Percentiles rank a stretch among this genome's conserved stretches.
Conservation (phyloP, 1,284 basidiomycete species). For the Microbotryum silenes-acaulis region DNA sequence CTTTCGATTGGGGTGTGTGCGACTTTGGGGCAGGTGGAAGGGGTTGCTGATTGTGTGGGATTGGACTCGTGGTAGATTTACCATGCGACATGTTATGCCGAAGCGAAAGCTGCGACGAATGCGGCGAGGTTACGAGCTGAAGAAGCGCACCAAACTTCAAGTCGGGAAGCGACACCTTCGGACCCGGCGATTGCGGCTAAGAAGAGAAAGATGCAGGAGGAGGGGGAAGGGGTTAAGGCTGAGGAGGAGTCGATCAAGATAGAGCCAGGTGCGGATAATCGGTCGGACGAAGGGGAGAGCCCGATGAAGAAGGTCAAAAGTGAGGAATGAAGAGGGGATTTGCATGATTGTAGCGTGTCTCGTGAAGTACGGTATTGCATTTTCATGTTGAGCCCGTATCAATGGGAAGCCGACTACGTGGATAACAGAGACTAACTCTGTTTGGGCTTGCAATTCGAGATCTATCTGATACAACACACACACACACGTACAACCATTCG, state of each 20-base stretch:
- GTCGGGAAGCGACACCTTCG: slow-evolving; percentile 5
- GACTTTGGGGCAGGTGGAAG: not conserved
- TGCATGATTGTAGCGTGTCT: no score
- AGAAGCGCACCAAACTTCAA: not conserved
- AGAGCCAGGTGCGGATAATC: not conserved
- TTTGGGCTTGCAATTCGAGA: no score
- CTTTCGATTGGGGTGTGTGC: not conserved
- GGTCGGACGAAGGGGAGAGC: not conserved
- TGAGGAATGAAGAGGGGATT: not conserved
- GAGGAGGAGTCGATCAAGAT: not conserved
- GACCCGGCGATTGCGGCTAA: not conserved
- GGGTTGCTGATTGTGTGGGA: not conserved
- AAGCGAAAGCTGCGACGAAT: slow-evolving; percentile 42
- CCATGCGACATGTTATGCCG: slow-evolving; percentile 85
- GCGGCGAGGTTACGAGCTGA: slow-evolving; percentile 16
- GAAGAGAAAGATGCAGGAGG: not conserved
- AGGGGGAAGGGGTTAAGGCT: not conserved
- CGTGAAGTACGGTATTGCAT: no score
- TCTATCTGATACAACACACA: no score
- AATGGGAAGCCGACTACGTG: no score
- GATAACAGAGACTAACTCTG: no score
- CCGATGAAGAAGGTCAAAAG: slow-evolving; percentile 7
- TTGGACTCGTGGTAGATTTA: slow-evolving; percentile 54
- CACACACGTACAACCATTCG: no score
- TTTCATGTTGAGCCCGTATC: no score